These are phyloP conservation scores for Rosa rugosa DNA, from an alignment of 306 rosid species.

Conservation along the genomic window DNA sequence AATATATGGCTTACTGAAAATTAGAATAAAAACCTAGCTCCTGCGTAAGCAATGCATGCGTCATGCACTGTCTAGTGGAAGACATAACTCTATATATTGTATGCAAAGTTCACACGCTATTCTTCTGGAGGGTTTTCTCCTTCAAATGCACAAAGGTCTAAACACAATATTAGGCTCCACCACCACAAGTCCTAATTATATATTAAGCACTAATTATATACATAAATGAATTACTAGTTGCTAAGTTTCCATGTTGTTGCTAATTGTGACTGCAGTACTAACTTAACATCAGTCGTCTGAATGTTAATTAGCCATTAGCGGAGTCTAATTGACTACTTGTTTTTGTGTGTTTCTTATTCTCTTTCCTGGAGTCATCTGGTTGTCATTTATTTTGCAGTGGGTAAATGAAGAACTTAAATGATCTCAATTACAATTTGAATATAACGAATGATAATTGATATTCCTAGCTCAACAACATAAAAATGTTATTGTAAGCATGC, in stretches of 20 bases:
- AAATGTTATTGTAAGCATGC: not conserved
- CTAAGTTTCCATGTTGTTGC: not conserved
- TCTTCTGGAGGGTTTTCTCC: not conserved
- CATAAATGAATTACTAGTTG: too few relatives aligned
- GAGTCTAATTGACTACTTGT: not conserved
- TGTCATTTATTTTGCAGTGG: not conserved
- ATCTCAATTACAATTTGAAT: not conserved
- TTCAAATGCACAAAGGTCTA: not conserved
- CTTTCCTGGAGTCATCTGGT: not conserved
- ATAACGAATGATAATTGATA: not conserved
- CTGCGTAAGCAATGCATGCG: not conserved
- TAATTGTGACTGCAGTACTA: not conserved
- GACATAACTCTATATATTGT: too few relatives aligned
- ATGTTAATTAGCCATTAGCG: not conserved
- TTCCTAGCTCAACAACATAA: not conserved
- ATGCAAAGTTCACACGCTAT: not conserved
- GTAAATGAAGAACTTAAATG: not conserved
- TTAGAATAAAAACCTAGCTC: not conserved
- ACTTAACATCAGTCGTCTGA: not conserved
- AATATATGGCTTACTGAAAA: not conserved
- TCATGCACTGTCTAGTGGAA: not conserved
- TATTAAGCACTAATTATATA: too few relatives aligned
- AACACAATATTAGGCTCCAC: not conserved
- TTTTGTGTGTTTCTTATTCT: not conserved
- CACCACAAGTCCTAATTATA: not conserved